Conservation (phyloP, 805 yeast species). For the Cyberlindnera mississippiensis region DNA sequence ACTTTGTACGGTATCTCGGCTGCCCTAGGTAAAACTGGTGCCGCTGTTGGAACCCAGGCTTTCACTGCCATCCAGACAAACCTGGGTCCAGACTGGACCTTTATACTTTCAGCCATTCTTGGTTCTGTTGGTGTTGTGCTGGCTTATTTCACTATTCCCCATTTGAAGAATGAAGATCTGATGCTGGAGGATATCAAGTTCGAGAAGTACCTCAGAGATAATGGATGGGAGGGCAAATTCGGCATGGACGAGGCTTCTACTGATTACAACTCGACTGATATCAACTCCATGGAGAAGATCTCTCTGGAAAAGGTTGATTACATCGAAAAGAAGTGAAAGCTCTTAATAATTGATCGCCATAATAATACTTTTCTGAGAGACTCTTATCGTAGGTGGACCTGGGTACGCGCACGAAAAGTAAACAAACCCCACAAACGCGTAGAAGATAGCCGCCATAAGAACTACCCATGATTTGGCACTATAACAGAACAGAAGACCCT, state of each 20-base stretch:
- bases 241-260: slow-evolving; percentile 29
- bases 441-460: too few relatives aligned
- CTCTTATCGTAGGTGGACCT: too few relatives aligned
- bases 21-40: slow-evolving; percentile 80
- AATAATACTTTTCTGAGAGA: too few relatives aligned
- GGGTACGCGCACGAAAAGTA: neutral
- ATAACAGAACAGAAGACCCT: too few relatives aligned
- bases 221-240: slow-evolving; percentile 53
- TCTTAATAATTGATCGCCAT: too few relatives aligned
- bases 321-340: slow-evolving; percentile 2
- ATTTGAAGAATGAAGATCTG: slow-evolving; percentile 65
- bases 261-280: slow-evolving; percentile 9
- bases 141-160: slow-evolving; percentile 63
- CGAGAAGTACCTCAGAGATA: slow-evolving; percentile 49
- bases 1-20: slow-evolving; percentile 73
- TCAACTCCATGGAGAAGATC: slow-evolving; percentile 10
- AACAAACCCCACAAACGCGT: too few relatives aligned
- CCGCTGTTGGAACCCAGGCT: slow-evolving; percentile 74
- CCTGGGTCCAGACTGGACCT: slow-evolving; percentile 70
- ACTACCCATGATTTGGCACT: too few relatives aligned
- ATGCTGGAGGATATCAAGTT: slow-evolving; percentile 60
- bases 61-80: slow-evolving; percentile 64
- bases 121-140: slow-evolving; percentile 62
- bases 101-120: slow-evolving; percentile 71
- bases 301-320: slow-evolving; percentile 4